phyloP scores from a whole-genome alignment of 495 filamentous ascomycete genomes.

The Penicillium lividum region DNA sequence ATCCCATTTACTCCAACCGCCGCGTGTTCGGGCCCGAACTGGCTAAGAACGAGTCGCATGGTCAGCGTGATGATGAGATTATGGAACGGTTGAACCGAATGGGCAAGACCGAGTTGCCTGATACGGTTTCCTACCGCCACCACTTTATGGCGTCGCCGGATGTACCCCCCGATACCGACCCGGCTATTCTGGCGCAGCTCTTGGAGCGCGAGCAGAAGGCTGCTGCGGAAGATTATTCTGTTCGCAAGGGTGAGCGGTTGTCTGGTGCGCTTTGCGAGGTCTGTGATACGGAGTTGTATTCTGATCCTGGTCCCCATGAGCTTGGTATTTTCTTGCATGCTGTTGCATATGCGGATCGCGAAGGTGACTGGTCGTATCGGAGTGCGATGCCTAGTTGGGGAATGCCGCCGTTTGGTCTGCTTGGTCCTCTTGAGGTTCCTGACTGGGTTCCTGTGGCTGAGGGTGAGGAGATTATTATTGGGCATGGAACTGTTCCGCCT shows the following conservation, averaged over 20 bases:
- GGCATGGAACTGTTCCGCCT: constrained; percentile 37
- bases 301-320: constrained; percentile 86
- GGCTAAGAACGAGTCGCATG: constrained; percentile 65
- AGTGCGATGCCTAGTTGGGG: constrained; percentile 87
- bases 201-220: constrained; percentile 68
- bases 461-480: constrained; percentile 39
- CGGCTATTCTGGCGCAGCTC: constrained; percentile 41
- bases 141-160: constrained; percentile 46
- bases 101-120: constrained; percentile 89
- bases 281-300: constrained; percentile 87
- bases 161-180: constrained; percentile 43
- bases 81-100: constrained; percentile 82
- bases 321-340: constrained; percentile 93
- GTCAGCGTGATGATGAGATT: constrained; percentile 81
- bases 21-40: constrained; percentile 83
- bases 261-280: constrained; percentile 78
- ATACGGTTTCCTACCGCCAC: constrained; percentile 77
- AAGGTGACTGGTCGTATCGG: constrained; percentile 82
- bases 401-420: constrained; percentile 63
- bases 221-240: constrained; percentile 82
- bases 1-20: constrained; percentile 95
- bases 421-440: constrained; percentile 58
- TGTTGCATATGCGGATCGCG: constrained; percentile 76
- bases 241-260: constrained; percentile 80
- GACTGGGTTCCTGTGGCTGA: constrained; percentile 40